Conservation (phyloP, 768 basidiomycete species). For the Boletellus sp. region DNA sequence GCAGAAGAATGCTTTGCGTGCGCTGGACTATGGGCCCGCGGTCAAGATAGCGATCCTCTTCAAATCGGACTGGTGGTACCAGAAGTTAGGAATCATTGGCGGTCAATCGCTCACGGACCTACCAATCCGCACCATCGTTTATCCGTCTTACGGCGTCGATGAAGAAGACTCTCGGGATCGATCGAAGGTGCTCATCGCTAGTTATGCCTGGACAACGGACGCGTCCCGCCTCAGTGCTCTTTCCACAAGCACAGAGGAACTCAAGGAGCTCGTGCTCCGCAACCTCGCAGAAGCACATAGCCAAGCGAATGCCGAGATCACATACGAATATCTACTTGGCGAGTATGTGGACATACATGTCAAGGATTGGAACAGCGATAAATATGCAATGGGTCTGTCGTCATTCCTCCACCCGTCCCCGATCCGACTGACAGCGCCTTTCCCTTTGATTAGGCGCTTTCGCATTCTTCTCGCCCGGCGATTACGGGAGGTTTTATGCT, state of each 20-base stretch:
- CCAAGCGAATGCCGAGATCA: conserved; percentile 3
- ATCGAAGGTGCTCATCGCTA: conserved; percentile 36
- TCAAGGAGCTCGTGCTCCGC: conserved; percentile 26
- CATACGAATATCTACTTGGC: conserved; percentile 18
- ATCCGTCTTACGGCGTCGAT: conserved; percentile 39
- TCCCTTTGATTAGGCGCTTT: conserved; percentile 31
- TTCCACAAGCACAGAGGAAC: neutral
- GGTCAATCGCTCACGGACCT: conserved; percentile 42
- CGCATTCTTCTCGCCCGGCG: conserved; percentile 40
- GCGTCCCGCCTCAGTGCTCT: conserved; percentile 37
- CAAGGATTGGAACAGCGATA: conserved; percentile 35
- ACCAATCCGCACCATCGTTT: conserved; percentile 39
- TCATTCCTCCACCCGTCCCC: neutral
- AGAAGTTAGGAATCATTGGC: conserved; percentile 32
- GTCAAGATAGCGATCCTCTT: conserved; percentile 45
- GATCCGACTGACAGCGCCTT: neutral
- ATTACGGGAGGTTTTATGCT: conserved; percentile 33
- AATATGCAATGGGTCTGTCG: conserved; percentile 33
- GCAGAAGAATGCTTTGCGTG: conserved; percentile 38
- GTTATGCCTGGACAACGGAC: conserved; percentile 41
- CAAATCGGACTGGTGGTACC: conserved; percentile 41
- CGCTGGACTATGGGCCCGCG: conserved; percentile 34
- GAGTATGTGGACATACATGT: conserved; percentile 23
- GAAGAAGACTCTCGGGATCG: conserved; percentile 6
- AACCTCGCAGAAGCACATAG: conserved; percentile 21